Evolutionary conservation across 768 basidiomycete genomes (phyloP), one percentile per base, ranked within the genome.

Genomic region (Coprinopsis cinerea): DNA sequence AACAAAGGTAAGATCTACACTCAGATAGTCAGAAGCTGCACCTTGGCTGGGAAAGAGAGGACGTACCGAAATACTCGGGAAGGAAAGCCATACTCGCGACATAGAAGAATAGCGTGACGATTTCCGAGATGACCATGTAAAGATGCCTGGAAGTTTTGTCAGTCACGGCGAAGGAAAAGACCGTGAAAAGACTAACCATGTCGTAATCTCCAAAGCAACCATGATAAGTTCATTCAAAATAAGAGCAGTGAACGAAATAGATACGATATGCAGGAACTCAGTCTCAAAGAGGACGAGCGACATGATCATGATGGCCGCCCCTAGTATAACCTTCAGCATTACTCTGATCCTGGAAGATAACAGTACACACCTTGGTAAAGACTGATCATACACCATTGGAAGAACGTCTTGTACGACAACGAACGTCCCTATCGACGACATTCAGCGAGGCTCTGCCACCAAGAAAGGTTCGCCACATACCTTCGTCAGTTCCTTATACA

Each of bases 401-500:
- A 98, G 73, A 99, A 99, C 0, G 96, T 99, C 75, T 96, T 98
- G 73, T 88, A 94, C 13, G 92, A 95, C 44, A 98, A 66, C 2
- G 90, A 85, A 48, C 96, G 90, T 3, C 95, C 95, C 92, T 95
- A 59, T 1, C 44, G 39, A 49, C 20, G 44, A 43, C 41, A 7
- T 9, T 11, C 11, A 51, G 34, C 6, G 53, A 52, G 34, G 26
- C 52, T 25, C 26, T 6, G 26, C 13, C 20, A n/a, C 4, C 28
- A 27, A 34, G 15, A 42, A 42, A 36, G n/a, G 20, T 22, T 37
- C 3, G 49, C 17, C 18, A 64, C 70, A 43, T 46, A 88, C 94
- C 85, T 98, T 98, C 20, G 91, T 94, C 55, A 98, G 69, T 55
- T 98, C 96, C 68, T 97, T 97, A 68, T 98, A 99, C 53, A 99